These are phyloP conservation scores for Taxillus chinensis DNA, from an alignment of 164 flowering plant genomes.

Conservation along the genomic window DNA sequence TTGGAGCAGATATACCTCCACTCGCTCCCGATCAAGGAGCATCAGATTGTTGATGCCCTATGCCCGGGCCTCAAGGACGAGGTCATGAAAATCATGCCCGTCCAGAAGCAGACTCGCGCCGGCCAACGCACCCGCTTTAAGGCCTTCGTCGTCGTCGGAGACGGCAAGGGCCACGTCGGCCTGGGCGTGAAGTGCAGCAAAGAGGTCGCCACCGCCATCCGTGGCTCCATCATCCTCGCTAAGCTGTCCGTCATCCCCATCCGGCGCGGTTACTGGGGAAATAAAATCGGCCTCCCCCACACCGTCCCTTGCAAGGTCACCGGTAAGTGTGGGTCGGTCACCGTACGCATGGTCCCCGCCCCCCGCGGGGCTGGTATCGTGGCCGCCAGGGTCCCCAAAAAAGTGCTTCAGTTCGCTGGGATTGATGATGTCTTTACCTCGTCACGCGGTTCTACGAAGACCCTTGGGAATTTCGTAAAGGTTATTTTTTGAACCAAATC, in stretches of 20 bases:
- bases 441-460: background rate
- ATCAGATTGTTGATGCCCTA: background rate
- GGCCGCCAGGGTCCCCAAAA: constrained; percentile 2
- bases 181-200: constrained; percentile 6
- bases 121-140: constrained; percentile 1
- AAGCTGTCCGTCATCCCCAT: constrained; percentile 2
- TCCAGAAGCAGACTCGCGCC: constrained; percentile 4
- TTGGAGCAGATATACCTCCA: background rate
- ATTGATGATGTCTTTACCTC: constrained; percentile 5
- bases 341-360: background rate
- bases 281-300: background rate
- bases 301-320: constrained; percentile 3
- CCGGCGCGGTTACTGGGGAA: constrained; percentile 1
- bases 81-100: constrained; percentile 7
- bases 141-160: constrained; percentile 1
- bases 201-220: constrained; percentile 4
- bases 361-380: constrained; percentile 1
- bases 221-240: constrained; percentile 2
- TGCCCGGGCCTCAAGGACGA: constrained; percentile 3
- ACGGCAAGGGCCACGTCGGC: constrained; percentile 1
- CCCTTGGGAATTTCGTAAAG: constrained; percentile 3
- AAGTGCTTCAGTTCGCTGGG: constrained; percentile 4
- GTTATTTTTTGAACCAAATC: background rate
- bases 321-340: constrained; percentile 3
- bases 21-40: constrained; percentile 2